Percentiles rank a stretch among this genome's conserved stretches.
phyloP scores from a whole-genome alignment of 2,329 filamentous ascomycete genomes.

The Fusarium falciforme region DNA sequence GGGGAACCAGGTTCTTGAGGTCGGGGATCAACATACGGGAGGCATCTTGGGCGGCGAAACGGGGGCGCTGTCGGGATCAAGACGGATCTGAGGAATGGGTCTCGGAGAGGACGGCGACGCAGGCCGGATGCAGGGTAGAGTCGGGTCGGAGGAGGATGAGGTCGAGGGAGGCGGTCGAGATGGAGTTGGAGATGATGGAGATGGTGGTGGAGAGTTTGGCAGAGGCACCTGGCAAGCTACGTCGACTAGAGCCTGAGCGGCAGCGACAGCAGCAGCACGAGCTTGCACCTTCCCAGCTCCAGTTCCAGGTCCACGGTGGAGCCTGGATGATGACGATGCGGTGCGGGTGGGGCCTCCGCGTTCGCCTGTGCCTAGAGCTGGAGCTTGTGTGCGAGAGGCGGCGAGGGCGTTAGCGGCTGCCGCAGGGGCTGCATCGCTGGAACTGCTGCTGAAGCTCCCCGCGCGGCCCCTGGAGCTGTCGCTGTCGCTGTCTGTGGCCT shows the following conservation, averaged over 20 bases:
- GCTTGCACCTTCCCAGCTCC: slow-evolving; percentile 26
- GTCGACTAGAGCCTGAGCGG: slow-evolving; percentile 43
- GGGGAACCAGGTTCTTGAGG: slow-evolving; percentile 22
- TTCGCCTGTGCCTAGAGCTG: not conserved
- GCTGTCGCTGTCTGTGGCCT: not conserved
- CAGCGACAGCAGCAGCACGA: slow-evolving; percentile 18
- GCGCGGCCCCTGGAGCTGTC: slow-evolving; percentile 9
- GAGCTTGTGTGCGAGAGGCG: not conserved
- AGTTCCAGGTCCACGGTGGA: slow-evolving; percentile 41
- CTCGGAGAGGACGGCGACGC: slow-evolving; percentile 44
- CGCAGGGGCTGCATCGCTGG: slow-evolving; percentile 37
- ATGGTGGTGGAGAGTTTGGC: slow-evolving; percentile 56
- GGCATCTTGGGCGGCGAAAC: slow-evolving; percentile 61
- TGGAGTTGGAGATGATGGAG: slow-evolving; percentile 48
- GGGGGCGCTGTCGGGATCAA: slow-evolving; percentile 40
- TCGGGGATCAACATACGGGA: slow-evolving; percentile 60
- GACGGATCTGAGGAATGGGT: slow-evolving; percentile 40
- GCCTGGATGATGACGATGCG: slow-evolving; percentile 49
- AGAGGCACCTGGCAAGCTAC: slow-evolving; percentile 55
- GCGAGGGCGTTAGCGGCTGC: slow-evolving; percentile 25
- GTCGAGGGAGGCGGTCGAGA: slow-evolving; percentile 48
- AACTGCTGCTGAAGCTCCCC: slow-evolving; percentile 17
- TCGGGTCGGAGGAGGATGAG: slow-evolving; percentile 47
- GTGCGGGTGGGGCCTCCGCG: slow-evolving; percentile 33
- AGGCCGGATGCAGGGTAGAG: slow-evolving; percentile 46